Percentiles rank a stretch among this genome's conserved stretches.
These are phyloP conservation scores for Xerocomellus amylosporus DNA, from an alignment of 768 basidiomycete species.

Conservation along the genomic window DNA sequence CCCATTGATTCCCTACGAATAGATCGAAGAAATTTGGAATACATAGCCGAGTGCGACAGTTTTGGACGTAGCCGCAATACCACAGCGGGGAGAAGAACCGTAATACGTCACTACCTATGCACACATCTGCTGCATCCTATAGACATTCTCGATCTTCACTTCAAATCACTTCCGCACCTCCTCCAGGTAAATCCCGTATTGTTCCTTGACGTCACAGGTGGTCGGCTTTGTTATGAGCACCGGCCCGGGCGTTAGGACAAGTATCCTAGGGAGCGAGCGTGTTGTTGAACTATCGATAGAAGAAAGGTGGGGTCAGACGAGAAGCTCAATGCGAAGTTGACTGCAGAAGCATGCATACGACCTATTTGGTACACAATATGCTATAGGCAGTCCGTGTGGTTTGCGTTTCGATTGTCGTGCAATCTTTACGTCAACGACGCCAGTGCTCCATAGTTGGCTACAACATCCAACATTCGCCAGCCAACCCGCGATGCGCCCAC, in stretches of 20 bases:
- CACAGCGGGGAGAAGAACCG: neutral
- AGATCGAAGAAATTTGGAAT: slow-evolving; percentile 85
- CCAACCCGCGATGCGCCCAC: too few relatives aligned
- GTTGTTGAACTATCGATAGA: slow-evolving; percentile 60
- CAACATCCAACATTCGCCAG: too few relatives aligned
- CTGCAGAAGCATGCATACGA: slow-evolving; percentile 52
- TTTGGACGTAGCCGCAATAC: slow-evolving; percentile 32
- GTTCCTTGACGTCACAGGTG: slow-evolving; percentile 60
- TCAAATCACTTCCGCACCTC: slow-evolving; percentile 57
- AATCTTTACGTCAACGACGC: too few relatives aligned
- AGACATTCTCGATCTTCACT: slow-evolving; percentile 65
- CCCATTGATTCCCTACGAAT: slow-evolving; percentile 92
- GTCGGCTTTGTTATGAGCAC: slow-evolving; percentile 42
- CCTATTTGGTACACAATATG: too few relatives aligned
- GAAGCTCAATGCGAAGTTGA: slow-evolving; percentile 73
- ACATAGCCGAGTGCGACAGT: slow-evolving; percentile 80
- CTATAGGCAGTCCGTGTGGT: too few relatives aligned
- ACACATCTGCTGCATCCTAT: slow-evolving; percentile 77
- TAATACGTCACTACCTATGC: slow-evolving; percentile 64
- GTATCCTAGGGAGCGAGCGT: slow-evolving; percentile 85
- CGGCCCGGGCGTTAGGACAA: slow-evolving; percentile 62
- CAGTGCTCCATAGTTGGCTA: too few relatives aligned
- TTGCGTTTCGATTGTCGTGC: too few relatives aligned
- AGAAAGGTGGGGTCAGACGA: slow-evolving; percentile 17
- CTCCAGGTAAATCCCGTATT: slow-evolving; percentile 71